phyloP scores from a whole-genome alignment of 1,284 basidiomycete genomes.

The Leccinum laetum region DNA sequence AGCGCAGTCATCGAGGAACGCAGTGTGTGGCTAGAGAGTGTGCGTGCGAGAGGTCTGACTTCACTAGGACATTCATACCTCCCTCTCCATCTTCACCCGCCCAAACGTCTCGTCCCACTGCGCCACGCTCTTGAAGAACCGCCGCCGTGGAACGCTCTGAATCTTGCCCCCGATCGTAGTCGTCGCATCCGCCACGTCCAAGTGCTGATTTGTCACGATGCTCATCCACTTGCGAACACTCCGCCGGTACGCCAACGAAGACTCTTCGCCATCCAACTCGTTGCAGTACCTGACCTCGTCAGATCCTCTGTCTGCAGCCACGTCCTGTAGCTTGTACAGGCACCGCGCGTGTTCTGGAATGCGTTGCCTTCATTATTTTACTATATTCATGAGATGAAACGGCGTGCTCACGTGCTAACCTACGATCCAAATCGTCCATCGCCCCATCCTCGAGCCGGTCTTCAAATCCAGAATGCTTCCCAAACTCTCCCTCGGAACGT shows the following conservation, averaged over 20 bases:
- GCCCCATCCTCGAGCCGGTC: constrained; percentile 38
- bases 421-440: constrained; percentile 63
- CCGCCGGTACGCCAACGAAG: constrained; percentile 34
- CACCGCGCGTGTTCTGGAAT: constrained; percentile 59
- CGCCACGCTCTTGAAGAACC: constrained; percentile 58
- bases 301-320: constrained; percentile 35
- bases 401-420: constrained; percentile 60
- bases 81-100: constrained; percentile 25
- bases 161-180: neutral
- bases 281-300: constrained; percentile 47
- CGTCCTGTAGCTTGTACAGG: constrained; percentile 60
- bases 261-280: constrained; percentile 40
- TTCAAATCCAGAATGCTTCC: constrained; percentile 58
- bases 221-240: constrained; percentile 59
- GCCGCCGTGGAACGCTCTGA: constrained; percentile 34
- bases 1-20: constrained; percentile 9
- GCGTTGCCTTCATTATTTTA: too few species aligned
- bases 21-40: constrained; percentile 23
- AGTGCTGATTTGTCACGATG: constrained; percentile 57
- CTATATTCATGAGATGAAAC: neutral
- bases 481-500: constrained; percentile 73
- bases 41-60: constrained; percentile 23
- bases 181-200: constrained; percentile 36
- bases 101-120: constrained; percentile 39
- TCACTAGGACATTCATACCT: constrained; percentile 15